A percentile compares a stretch with the other conserved stretches of the same genome.
These are phyloP conservation scores for Uncinocarpus reesii DNA, from an alignment of 2,329 filamentous ascomycete genomes.

Conservation along the genomic window DNA sequence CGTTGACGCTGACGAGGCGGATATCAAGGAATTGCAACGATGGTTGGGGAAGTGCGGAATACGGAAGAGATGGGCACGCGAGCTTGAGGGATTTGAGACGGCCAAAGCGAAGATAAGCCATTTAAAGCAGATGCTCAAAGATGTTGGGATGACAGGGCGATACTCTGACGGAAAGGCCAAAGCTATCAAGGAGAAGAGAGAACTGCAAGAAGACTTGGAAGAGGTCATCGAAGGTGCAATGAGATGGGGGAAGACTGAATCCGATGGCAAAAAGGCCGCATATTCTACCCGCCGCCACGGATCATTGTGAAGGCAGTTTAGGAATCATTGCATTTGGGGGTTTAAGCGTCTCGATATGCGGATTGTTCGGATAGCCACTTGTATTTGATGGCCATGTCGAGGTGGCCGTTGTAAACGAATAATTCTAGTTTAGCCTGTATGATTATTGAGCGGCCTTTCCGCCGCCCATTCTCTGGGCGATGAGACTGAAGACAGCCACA, in stretches of 20 bases:
- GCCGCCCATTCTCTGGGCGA: conserved; percentile 70
- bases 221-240: conserved; percentile 72
- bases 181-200: conserved; percentile 77
- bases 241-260: conserved; percentile 56
- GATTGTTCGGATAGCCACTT: background rate
- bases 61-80: conserved; percentile 80
- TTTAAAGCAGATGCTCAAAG: conserved; percentile 64
- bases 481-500: conserved; percentile 83
- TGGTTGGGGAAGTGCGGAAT: conserved; percentile 85
- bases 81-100: conserved; percentile 67
- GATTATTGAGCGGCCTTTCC: conserved; percentile 23
- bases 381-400: background rate
- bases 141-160: conserved; percentile 77
- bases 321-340: too few species aligned
- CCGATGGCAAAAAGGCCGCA: conserved; percentile 20
- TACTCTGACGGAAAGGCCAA: conserved; percentile 76
- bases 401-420: background rate
- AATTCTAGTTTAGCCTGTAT: conserved; percentile 10
- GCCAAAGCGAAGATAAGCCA: conserved; percentile 70
- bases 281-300: too few species aligned
- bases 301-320: too few species aligned
- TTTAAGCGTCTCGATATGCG: too few species aligned
- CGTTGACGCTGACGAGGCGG: conserved; percentile 55
- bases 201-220: conserved; percentile 74
- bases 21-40: conserved; percentile 79